Percentiles rank a stretch among this genome's conserved stretches.
Conservation (phyloP, 306 rosid species). For the Quillaja saponaria region DNA sequence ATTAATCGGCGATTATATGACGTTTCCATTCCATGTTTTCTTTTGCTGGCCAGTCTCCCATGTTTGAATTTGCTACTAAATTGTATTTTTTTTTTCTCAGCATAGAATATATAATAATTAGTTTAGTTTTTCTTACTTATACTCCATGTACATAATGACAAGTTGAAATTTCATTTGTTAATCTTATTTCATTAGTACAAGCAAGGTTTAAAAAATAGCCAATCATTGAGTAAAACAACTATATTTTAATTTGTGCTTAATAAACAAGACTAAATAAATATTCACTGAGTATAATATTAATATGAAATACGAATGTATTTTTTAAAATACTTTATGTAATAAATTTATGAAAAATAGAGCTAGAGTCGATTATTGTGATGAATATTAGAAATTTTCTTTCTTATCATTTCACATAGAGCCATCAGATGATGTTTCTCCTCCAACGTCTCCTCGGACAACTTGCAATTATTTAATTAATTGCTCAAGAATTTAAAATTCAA, state of each 20-base stretch:
- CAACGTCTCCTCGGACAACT: too few species aligned
- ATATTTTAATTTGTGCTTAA: neutral
- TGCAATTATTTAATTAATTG: too few species aligned
- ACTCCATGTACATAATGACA: neutral
- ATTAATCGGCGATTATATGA: constrained; percentile 30
- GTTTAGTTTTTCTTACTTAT: neutral
- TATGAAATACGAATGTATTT: too few species aligned
- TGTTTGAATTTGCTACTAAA: too few species aligned
- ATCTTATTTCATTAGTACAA: constrained; percentile 12
- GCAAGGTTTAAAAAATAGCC: constrained; percentile 11
- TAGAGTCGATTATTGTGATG: too few species aligned
- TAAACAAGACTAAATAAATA: neutral
- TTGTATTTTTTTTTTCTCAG: too few species aligned
- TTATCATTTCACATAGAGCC: neutral
- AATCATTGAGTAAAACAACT: constrained; percentile 3
- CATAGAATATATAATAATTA: neutral
- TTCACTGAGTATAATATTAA: neutral
- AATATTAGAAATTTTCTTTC: neutral
- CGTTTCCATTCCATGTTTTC: neutral
- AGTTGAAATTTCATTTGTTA: constrained; percentile 5
- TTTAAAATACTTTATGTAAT: too few species aligned
- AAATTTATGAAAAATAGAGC: too few species aligned
- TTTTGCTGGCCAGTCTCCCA: neutral
- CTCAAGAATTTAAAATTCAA: too few species aligned
- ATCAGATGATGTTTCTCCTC: too few species aligned